These are phyloP conservation scores for Blastobotrys persicus DNA, from an alignment of 1,139 yeast genomes.

Conservation along the genomic window DNA sequence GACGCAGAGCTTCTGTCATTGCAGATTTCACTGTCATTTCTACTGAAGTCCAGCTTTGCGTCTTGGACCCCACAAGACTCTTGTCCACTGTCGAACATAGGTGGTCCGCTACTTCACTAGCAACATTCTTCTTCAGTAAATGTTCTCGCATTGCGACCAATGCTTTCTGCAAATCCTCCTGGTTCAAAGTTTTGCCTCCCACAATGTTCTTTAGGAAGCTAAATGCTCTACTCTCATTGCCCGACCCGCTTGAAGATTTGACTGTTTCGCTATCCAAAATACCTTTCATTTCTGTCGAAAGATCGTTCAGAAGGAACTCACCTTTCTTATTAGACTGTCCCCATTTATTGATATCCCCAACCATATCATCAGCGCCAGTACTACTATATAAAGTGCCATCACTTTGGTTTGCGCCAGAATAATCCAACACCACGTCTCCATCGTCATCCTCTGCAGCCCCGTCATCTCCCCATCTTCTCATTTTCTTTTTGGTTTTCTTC, in stretches of 20 bases:
- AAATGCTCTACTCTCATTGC: slow-evolving; percentile 33
- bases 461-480: slow-evolving; percentile 49
- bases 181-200: slow-evolving; percentile 59
- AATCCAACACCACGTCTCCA: slow-evolving; percentile 44
- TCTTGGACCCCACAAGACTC: slow-evolving; percentile 61
- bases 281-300: slow-evolving; percentile 46
- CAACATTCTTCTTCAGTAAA: slow-evolving; percentile 51
- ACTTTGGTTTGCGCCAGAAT: slow-evolving; percentile 38
- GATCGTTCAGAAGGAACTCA: slow-evolving; percentile 50
- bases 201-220: slow-evolving; percentile 55
- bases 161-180: slow-evolving; percentile 45
- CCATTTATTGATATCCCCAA: slow-evolving; percentile 48
- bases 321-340: slow-evolving; percentile 47
- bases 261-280: slow-evolving; percentile 32
- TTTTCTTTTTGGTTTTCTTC: slow-evolving; percentile 36
- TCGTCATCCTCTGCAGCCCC: slow-evolving; percentile 49
- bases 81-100: slow-evolving; percentile 57
- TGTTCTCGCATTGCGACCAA: slow-evolving; percentile 47
- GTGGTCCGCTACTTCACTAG: slow-evolving; percentile 56
- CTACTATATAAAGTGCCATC: slow-evolving; percentile 35
- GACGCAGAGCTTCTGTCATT: slow-evolving; percentile 71
- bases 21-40: slow-evolving; percentile 62
- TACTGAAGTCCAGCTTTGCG: slow-evolving; percentile 63
- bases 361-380: slow-evolving; percentile 29
- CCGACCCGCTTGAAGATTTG: slow-evolving; percentile 8